Base-by-base conservation (phyloP, 2,329 filamentous ascomycete genomes). In the Ophiocordyceps sinensis region DNA sequence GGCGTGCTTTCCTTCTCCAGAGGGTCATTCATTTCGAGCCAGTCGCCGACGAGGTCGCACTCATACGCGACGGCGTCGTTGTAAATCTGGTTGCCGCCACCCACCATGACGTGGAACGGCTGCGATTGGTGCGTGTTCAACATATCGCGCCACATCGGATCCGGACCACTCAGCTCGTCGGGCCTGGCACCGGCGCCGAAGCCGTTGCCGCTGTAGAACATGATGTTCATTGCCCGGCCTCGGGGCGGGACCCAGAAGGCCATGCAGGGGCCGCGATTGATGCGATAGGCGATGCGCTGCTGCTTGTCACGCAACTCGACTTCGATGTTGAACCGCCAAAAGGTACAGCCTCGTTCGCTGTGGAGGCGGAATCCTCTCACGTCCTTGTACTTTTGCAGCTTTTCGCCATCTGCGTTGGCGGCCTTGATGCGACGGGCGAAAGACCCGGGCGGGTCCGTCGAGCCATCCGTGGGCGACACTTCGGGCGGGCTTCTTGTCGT, bases 181-280 rank as follows among this genome's bases (percentile, higher is more conserved):
- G 86, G 66, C 46, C 94, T 79, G 21, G 84, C 83, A 43, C 75
- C 82, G 40, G 82, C 60, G 51, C 85, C 89, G 66, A 98, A 98
- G 2, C 93, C 91, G 58, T 98, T 98, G 66, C 91, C 94, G 57
- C 84, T 94, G 65, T 96, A 77, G 64, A 95, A 98, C 87, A 96
- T 94, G 57, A 95, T 85, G 63, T 96, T 95, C 91, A 98, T 98
- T 3, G 83, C 76, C 57, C 94, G 73, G 14, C 78, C 82, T 39
- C 71, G 75, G 28, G 82, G 82, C 5, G 93, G 91, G 1, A 98
- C 86, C 89, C 91, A 98, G 59, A 98, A 98, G 1, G 82, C 85
- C 40, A 85, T 79, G 3, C 85, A 77, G 6, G 89, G 88, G 1
- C 91, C 89, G 37, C 81, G 74, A 55, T 98, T 98, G 65, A 98